Base-by-base conservation (phyloP, 2,329 filamentous ascomycete genomes). In the Chrysoporthe deuterocubensis region DNA sequence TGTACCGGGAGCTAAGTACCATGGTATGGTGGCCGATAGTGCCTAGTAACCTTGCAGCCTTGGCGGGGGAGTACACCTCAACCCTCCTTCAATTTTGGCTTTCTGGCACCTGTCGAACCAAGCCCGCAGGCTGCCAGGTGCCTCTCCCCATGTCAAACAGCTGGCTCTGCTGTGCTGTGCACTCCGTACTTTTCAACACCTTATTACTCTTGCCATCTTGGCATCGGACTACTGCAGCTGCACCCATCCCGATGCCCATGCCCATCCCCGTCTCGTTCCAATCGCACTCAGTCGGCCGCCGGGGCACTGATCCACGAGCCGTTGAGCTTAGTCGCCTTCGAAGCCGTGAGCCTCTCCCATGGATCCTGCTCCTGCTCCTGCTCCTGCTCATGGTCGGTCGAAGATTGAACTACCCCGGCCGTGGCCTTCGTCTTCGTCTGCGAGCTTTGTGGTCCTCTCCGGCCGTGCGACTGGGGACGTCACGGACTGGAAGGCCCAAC, bases 61-160 rank as follows among this genome's bases (percentile, higher is more conserved):
- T 32, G 26, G 50, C 26, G 50, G 26, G 26, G 26, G 21, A 34
- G 7, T 54, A 32, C 26, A 54, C 50, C 11, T 32, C 50, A 14
- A 32, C 26, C 50, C 50, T 4, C 11, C 26, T 21, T 44, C 32
- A 42, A n/a, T 18, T 26, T 34, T 16, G 18, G 9, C 21, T 61
- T 46, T 44, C 40, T 61, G 58, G 40, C 58, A 61, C 42, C 58
- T 61, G 58, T 34, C 58, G 58, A 61, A 46, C 58, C 42, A 61
- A 32, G 26, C 11, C 60, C 32, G 26, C 34, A 52, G 48, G 5
- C 61, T 43, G 11, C 46, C 13, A 52, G 16, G 18, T 34, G 6
- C 46, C 14, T 42, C 32, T 18, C 56, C 50, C n/a, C 48, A 54
- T 13, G 18, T 63, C 61, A 63, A 54, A 63, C 61, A 37, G 50